Evolutionary conservation across 345 rosid genomes (phyloP).

Genomic region (Pistacia integerrima): DNA sequence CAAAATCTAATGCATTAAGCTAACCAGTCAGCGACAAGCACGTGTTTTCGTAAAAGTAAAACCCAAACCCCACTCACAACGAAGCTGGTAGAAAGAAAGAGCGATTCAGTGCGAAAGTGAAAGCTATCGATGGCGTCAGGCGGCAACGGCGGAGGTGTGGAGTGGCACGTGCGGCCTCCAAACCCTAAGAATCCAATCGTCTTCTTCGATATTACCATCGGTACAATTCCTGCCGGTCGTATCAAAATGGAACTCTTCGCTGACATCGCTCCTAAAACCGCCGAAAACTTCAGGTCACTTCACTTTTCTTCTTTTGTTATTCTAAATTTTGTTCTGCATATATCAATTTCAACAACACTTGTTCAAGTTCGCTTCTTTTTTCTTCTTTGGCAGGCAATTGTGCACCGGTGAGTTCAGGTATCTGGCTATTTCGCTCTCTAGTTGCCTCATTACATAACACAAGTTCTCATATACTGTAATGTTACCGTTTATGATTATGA

Average conservation of each 20-base stretch:
- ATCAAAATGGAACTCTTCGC: conserved; percentile 99
- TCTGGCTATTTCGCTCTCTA: not conserved
- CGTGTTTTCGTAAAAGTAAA: no score
- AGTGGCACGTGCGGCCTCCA: conserved; percentile 94
- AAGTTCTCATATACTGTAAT: not conserved
- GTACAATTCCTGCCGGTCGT: conserved; percentile 90
- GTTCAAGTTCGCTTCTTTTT: not conserved
- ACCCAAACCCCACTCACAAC: not conserved
- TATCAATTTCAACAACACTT: not conserved
- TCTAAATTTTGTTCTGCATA: not conserved
- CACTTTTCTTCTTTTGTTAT: not conserved
- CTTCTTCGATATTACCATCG: conserved; percentile 91
- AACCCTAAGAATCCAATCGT: conserved; percentile 97
- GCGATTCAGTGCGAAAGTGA: not conserved
- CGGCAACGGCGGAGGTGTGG: conserved; percentile 62
- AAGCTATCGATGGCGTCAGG: conserved; percentile 46
- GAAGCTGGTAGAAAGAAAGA: not conserved
- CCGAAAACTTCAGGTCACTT: conserved; percentile 84
- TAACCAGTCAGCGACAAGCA: no score
- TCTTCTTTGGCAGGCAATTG: conserved; percentile 66
- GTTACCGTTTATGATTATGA: not conserved
- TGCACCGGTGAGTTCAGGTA: conserved; percentile 96
- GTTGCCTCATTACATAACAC: not conserved
- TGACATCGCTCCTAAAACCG: conserved; percentile 85
- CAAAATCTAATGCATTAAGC: no score